A percentile compares a stretch with the other conserved stretches of the same genome.
Evolutionary conservation across 495 filamentous ascomycete species (phyloP).

Genomic region (Penicillium manginii): DNA sequence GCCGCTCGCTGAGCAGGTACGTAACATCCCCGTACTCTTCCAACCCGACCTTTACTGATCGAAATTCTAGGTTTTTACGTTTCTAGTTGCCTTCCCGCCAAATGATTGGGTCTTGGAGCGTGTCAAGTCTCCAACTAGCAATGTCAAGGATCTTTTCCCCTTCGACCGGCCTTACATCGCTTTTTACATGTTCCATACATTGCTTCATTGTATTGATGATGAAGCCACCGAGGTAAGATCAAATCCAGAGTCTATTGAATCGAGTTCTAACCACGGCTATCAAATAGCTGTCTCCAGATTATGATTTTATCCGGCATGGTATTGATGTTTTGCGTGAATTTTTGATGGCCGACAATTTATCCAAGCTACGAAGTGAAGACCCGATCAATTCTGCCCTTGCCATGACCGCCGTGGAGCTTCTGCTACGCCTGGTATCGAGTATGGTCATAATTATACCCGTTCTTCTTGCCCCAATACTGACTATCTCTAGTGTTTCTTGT

Average conservation of each 20-base stretch:
- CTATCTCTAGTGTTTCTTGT: constrained; percentile 20
- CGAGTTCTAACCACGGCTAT: constrained; percentile 28
- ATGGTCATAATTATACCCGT: neutral
- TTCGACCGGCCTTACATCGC: constrained; percentile 71
- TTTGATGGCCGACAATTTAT: constrained; percentile 42
- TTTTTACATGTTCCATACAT: constrained; percentile 71
- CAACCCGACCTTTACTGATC: constrained; percentile 10
- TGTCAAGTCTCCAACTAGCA: constrained; percentile 56
- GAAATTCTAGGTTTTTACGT: constrained; percentile 66
- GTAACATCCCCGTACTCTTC: constrained; percentile 5
- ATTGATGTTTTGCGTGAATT: constrained; percentile 44
- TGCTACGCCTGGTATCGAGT: constrained; percentile 25
- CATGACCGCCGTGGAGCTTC: constrained; percentile 40
- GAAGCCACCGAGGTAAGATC: constrained; percentile 44
- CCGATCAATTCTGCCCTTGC: constrained; percentile 34
- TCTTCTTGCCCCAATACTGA: neutral
- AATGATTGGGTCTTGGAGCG: constrained; percentile 62
- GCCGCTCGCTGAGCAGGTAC: constrained; percentile 68
- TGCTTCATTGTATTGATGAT: constrained; percentile 56
- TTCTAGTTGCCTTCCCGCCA: constrained; percentile 73
- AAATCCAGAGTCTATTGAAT: neutral
- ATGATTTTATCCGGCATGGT: constrained; percentile 48
- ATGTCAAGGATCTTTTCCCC: constrained; percentile 66
- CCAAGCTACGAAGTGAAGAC: constrained; percentile 20
- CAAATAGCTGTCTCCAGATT: constrained; percentile 24